Conservation (phyloP, 225 moss, liverwort and hornwort genomes). For the Ulota crispa region DNA sequence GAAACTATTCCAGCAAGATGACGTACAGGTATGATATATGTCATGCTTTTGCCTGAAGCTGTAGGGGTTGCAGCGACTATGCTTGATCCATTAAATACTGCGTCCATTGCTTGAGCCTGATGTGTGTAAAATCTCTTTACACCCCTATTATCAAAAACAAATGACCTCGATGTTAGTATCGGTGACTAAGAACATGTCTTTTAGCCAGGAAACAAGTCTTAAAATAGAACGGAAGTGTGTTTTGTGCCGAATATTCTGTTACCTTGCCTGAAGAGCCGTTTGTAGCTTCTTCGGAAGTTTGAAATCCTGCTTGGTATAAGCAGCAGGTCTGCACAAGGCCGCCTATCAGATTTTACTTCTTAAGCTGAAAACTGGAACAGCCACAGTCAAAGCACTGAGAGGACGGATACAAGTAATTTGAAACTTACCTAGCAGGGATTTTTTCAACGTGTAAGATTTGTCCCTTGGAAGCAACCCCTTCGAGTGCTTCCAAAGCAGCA, state of each 20-base stretch:
- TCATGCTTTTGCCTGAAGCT: constrained; percentile 76
- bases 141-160: constrained; percentile 36
- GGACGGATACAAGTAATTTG: neutral
- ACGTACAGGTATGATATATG: constrained; percentile 59
- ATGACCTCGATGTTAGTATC: constrained; percentile 20
- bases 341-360: neutral
- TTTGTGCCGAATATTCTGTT: neutral
- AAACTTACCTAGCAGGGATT: constrained; percentile 46
- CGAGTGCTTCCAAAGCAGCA: constrained; percentile 41
- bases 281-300: constrained; percentile 61
- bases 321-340: constrained; percentile 47
- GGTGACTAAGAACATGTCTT: neutral
- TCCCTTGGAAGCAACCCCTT: constrained; percentile 51
- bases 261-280: constrained; percentile 57
- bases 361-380: neutral
- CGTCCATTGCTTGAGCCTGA: constrained; percentile 66
- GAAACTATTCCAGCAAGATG: neutral
- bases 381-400: neutral
- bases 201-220: neutral
- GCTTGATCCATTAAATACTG: constrained; percentile 65
- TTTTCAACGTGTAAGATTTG: constrained; percentile 64
- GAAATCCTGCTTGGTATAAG: constrained; percentile 46
- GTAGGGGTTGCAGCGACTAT: constrained; percentile 71
- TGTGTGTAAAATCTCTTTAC: constrained; percentile 55
- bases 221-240: neutral